Base-by-base conservation (phyloP, 1,284 basidiomycete genomes). In the Tilletia setariae region DNA sequence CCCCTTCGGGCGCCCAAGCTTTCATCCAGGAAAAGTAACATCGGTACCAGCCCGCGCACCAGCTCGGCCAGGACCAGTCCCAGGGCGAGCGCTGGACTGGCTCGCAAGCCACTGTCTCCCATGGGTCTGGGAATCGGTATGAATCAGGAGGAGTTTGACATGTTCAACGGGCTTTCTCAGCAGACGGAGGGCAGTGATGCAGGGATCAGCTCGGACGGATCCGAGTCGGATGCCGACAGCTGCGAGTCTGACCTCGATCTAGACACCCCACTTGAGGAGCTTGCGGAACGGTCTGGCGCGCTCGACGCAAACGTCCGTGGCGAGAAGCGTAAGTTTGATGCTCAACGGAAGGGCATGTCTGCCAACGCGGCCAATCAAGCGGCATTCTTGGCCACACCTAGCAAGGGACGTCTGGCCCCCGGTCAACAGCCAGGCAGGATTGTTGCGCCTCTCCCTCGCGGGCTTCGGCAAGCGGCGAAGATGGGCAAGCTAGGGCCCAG, bases 221-320 rank as follows among this genome's bases (percentile, higher is more conserved):
- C 59, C 35, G 65, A 66, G 16, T 61, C 56, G 56, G 65, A 66
- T 28, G 51, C 21, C 1, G 51, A 42, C 4, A 59, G 51, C 32
- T 53, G 56, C 53, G 65, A 66, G 35, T 66, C 65, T 16, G 65
- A 66, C 35, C 35, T 66, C n/a, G 65, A 66, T 35, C 32, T 66
- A 15, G 32, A 59, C 21, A 61, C 65, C n/a, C 65, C 65, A 3
- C 21, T 61, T 13, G 43, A 59, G 35, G 65, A 59, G 32, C 56
- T 66, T 53, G 65, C 65, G 35, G 65, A 47, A 16, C 65, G 53
- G 13, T 59, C 65, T 11, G 65, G 65, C 30, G 65, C 65, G 23
- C 56, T 66, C 44, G 51, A 61, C 19, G 51, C 51, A 13, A 15
- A 44, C 35, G 65, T 35, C 2, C 65, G 65, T 4, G 65, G 65